These are phyloP conservation scores for Sclerotinia nivalis DNA, from an alignment of 2,329 filamentous ascomycete genomes.

Conservation along the genomic window DNA sequence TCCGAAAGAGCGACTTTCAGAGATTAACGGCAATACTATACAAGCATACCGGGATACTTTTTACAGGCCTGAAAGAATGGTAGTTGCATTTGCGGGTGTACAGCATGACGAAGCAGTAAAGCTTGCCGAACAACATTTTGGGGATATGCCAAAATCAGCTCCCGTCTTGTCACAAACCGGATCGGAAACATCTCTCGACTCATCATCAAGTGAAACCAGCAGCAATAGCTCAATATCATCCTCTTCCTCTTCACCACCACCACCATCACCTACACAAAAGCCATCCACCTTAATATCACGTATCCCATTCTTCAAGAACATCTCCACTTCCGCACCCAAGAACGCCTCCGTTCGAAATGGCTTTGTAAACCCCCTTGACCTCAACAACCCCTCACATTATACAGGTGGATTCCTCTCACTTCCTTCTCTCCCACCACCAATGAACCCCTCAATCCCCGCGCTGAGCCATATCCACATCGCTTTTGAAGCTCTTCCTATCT, in stretches of 20 bases:
- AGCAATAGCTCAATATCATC: slow-evolving; percentile 42
- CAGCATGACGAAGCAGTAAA: slow-evolving; percentile 77
- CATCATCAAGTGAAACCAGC: slow-evolving; percentile 37
- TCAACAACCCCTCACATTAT: slow-evolving; percentile 71
- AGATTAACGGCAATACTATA: slow-evolving; percentile 74
- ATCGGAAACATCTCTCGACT: slow-evolving; percentile 57
- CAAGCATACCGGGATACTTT: slow-evolving; percentile 79
- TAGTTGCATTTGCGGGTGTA: slow-evolving; percentile 93
- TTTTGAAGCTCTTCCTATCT: slow-evolving; percentile 91
- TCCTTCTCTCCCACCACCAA: slow-evolving; percentile 74
- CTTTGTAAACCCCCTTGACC: slow-evolving; percentile 47
- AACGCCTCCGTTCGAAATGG: slow-evolving; percentile 56
- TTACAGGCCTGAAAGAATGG: slow-evolving; percentile 86
- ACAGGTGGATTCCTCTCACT: slow-evolving; percentile 91
- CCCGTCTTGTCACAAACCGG: slow-evolving; percentile 55
- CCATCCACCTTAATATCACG: slow-evolving; percentile 73
- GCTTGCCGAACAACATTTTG: slow-evolving; percentile 83
- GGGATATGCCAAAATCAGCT: slow-evolving; percentile 71
- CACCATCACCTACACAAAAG: slow-evolving; percentile 48
- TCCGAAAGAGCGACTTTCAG: slow-evolving; percentile 74
- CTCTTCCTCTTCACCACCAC: slow-evolving; percentile 43
- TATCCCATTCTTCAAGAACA: slow-evolving; percentile 86
- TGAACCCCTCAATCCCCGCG: slow-evolving; percentile 73
- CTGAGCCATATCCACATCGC: slow-evolving; percentile 94
- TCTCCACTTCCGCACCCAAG: slow-evolving; percentile 71